phyloP scores from a whole-genome alignment of 768 basidiomycete species.

The Termitomyces sp. region DNA sequence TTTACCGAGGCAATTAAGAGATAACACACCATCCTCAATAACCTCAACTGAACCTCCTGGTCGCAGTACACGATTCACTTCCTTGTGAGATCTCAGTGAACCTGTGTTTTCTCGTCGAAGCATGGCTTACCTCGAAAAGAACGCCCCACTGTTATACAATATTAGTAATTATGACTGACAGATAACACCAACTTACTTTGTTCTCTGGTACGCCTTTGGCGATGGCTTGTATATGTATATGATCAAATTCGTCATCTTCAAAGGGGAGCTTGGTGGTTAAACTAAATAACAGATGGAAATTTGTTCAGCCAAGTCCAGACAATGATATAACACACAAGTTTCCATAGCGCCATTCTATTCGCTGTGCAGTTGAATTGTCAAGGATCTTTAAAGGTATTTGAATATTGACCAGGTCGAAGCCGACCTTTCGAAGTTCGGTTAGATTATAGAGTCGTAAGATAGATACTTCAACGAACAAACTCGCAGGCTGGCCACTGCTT shows the following conservation, averaged over 20 bases:
- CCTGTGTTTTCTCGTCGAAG: not conserved
- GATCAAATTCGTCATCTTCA: conserved; percentile 80
- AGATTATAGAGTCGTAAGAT: not conserved
- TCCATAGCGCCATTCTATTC: conserved; percentile 72
- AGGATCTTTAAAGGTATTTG: conserved; percentile 59
- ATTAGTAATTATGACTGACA: conserved; percentile 7
- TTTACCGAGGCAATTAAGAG: not conserved
- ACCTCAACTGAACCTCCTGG: conserved; percentile 72
- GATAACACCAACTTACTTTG: conserved; percentile 42
- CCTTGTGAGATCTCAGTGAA: conserved; percentile 36
- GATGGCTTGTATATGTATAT: conserved; percentile 68
- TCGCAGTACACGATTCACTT: conserved; percentile 66
- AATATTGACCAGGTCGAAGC: conserved; percentile 75
- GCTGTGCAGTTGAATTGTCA: conserved; percentile 46
- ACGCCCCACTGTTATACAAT: conserved; percentile 51
- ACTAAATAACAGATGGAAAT: conserved; percentile 31
- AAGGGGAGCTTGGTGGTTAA: conserved; percentile 76
- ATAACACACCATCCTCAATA: conserved; percentile 61
- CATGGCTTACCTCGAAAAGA: conserved; percentile 54
- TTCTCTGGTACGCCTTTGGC: conserved; percentile 72
- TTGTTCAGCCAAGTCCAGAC: not conserved
- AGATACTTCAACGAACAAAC: conserved; percentile 41
- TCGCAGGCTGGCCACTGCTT: conserved; percentile 65
- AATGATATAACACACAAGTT: conserved; percentile 54
- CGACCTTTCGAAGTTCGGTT: conserved; percentile 44